Percentiles rank a stretch among this genome's conserved stretches.
Evolutionary conservation across 257 asterid species (phyloP).

Genomic region (Solanum etuberosum): DNA sequence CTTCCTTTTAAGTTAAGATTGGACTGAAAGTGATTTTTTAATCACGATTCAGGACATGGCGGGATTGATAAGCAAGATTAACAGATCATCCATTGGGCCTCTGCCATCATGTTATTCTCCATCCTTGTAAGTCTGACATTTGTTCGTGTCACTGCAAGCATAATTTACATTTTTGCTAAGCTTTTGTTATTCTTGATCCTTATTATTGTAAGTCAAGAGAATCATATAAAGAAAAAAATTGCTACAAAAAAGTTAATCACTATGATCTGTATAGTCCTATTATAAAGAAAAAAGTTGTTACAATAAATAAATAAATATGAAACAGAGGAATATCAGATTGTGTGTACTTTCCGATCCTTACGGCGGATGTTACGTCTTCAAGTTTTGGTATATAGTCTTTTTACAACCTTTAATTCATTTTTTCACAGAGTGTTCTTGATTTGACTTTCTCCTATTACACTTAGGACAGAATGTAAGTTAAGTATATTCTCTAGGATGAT

Average conservation of each 20-base stretch:
- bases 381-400: not conserved
- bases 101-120: slow-evolving; percentile 98
- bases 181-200: not conserved
- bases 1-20: not conserved
- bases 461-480: not conserved
- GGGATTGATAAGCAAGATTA: slow-evolving; percentile 91
- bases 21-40: not conserved
- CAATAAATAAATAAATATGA: not conserved
- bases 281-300: not conserved
- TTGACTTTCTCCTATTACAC: not conserved
- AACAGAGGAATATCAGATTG: not conserved
- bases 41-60: slow-evolving; percentile 88
- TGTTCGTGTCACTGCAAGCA: not conserved
- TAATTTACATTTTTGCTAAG: not conserved
- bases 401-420: not conserved
- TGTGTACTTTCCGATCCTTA: not conserved
- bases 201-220: not conserved
- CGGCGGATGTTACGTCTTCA: not conserved
- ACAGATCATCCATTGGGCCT: slow-evolving; percentile 96
- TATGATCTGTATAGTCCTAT: not conserved
- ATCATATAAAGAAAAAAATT: not conserved
- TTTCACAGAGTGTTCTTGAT: not conserved
- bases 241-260: not conserved
- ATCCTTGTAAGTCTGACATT: slow-evolving; percentile 53
- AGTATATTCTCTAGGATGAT: not conserved